Base-by-base conservation (phyloP, 73 alveolate genomes). In the Paramecium pentaurelia region DNA sequence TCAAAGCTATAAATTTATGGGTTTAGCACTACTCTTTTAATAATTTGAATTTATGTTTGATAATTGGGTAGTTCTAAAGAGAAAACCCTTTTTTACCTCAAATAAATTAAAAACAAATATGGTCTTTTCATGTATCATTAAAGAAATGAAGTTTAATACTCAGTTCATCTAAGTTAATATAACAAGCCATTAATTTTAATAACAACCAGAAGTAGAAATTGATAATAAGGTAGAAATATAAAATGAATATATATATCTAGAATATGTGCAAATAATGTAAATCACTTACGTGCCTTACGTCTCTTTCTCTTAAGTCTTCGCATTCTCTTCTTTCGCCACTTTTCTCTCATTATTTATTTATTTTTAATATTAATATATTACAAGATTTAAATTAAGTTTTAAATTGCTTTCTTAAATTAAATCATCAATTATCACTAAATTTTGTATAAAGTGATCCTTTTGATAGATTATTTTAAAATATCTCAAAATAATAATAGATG, bases 271-370 rank as follows among this genome's bases (percentile, higher is more conserved):
- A 64, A 12, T 32, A 64, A 3, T 64, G 84, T 64, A 34, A 54
- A 64, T 64, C 94, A 89, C 94, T 89, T 89, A 34, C 91, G 80
- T 28, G 86, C 92, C 88, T 83, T 89, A 60, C 94, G 86, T 89
- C 94, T 89, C 94, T 89, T 89, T 89, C 94, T 89, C 88, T 89
- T 89, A 58, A 89, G 84, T 71, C 94, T 89, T 89, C 94, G 86
- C 94, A 89, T 89, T 89, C 94, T 89, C 91, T 89, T 89, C 94
- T 89, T 89, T 89, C 94, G 68, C 94, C 94, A 89, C 94, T 89
- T 89, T 51, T 89, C 94, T 89, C 94, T 89, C 94, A 89, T 89
- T 89, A 11, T 28, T 64, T 64, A 64, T 64, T 54, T 54, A 54
- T 4, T 64, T 64, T 64, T 64, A 64, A 64, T 64, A 64, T 64